phyloP scores from a whole-genome alignment of 2,329 filamentous ascomycete species.

The Cordyceps cicadae region DNA sequence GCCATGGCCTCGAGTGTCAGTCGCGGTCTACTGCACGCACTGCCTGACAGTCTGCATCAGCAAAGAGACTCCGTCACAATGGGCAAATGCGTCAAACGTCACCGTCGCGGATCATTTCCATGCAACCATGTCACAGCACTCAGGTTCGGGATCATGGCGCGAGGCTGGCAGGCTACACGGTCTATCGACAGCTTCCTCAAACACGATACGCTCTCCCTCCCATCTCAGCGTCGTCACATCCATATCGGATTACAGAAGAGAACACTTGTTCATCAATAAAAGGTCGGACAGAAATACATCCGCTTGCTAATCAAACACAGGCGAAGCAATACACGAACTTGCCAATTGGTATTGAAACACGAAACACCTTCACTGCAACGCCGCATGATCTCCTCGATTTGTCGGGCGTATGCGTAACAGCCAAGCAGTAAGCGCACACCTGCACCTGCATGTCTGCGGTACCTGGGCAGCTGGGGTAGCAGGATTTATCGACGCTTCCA shows the following conservation, averaged over 20 bases:
- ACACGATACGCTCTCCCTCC: not conserved
- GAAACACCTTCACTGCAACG: conserved; percentile 2
- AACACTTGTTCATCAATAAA: too few species aligned
- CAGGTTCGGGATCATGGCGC: not conserved
- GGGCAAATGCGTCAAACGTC: not conserved
- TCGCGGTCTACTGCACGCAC: not conserved
- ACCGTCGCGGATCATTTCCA: not conserved
- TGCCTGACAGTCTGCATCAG: not conserved
- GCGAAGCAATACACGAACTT: not conserved
- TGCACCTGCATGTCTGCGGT: not conserved
- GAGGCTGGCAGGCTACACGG: not conserved
- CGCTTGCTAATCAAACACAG: not conserved
- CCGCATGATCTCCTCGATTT: conserved; percentile 1
- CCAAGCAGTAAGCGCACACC: not conserved
- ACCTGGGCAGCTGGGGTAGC: not conserved
- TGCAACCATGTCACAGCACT: not conserved
- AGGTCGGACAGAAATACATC: too few species aligned
- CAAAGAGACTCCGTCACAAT: not conserved
- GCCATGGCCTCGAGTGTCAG: too few species aligned
- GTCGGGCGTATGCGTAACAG: not conserved
- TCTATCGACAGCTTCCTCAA: not conserved
- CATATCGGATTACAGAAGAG: not conserved
- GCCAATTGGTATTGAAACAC: not conserved
- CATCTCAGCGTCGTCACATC: not conserved
- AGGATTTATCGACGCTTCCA: not conserved